Conservation (phyloP, 1,284 basidiomycete species). For the Rhodotorula sp. region DNA sequence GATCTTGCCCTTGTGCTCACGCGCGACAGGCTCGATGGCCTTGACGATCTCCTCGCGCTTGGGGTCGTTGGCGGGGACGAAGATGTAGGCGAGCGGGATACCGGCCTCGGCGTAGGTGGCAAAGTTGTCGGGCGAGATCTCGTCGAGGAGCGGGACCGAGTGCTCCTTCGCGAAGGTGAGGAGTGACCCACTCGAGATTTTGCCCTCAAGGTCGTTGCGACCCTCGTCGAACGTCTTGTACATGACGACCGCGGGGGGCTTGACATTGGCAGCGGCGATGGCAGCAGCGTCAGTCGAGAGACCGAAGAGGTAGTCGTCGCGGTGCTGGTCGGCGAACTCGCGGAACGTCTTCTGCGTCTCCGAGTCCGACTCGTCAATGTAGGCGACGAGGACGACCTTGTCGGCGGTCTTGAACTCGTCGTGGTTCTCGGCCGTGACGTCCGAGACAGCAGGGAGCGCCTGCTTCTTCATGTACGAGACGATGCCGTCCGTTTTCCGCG, state of each 20-base stretch:
- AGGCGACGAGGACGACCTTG: conserved; percentile 87
- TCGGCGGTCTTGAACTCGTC: conserved; percentile 85
- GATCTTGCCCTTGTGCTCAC: conserved; percentile 76
- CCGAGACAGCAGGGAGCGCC: conserved; percentile 88
- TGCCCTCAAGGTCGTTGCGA: conserved; percentile 62
- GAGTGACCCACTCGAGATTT: conserved; percentile 60
- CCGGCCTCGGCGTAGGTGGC: conserved; percentile 73
- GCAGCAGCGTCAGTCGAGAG: conserved; percentile 65
- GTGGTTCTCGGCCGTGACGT: conserved; percentile 70
- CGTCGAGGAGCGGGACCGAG: conserved; percentile 83
- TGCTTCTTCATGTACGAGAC: conserved; percentile 99
- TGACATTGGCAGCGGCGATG: conserved; percentile 70
- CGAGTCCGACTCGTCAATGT: conserved; percentile 66
- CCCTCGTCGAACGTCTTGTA: conserved; percentile 94
- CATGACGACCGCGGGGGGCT: conserved; percentile 78
- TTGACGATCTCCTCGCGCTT: conserved; percentile 69
- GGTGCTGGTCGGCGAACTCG: conserved; percentile 75
- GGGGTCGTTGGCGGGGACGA: conserved; percentile 72
- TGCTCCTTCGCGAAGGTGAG: conserved; percentile 77
- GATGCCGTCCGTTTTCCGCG: conserved; percentile 93
- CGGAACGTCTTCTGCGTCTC: conserved; percentile 70
- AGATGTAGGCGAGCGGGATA: conserved; percentile 92
- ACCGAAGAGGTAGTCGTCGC: conserved; percentile 93
- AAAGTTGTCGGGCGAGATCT: conserved; percentile 95
- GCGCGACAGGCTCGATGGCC: conserved; percentile 70